Evolutionary conservation across 306 rosid genomes (phyloP).

Genomic region (Clitoria ternatea): DNA sequence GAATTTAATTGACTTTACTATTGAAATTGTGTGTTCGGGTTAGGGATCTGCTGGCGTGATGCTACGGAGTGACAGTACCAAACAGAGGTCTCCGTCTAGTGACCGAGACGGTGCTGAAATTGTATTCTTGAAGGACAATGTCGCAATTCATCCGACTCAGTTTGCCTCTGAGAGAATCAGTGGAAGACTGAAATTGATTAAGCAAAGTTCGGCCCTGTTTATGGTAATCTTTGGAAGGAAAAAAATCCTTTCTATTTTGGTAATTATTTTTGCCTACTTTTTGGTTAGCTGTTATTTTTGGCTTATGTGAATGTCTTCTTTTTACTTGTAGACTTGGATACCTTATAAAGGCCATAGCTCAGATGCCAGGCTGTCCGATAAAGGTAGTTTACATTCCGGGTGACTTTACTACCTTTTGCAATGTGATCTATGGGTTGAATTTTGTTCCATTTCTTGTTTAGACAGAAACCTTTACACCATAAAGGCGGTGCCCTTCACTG

Average conservation of each 20-base stretch:
- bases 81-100: constrained; percentile 63
- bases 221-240: constrained; percentile 54
- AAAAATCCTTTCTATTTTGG: too few relatives aligned
- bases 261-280: neutral
- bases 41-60: constrained; percentile 71
- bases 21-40: constrained; percentile 12
- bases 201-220: constrained; percentile 69
- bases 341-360: constrained; percentile 71
- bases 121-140: constrained; percentile 77
- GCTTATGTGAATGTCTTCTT: neutral
- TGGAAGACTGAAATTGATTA: constrained; percentile 78
- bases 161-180: constrained; percentile 77
- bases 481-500: constrained; percentile 71
- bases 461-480: constrained; percentile 87
- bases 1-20: neutral
- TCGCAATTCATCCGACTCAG: constrained; percentile 94
- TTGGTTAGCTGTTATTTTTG: neutral
- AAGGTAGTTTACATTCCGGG: constrained; percentile 47
- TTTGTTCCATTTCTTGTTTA: constrained; percentile 37
- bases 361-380: constrained; percentile 69
- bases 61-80: constrained; percentile 59
- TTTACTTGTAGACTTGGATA: constrained; percentile 74
- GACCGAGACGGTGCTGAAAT: constrained; percentile 69
- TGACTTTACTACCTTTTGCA: neutral
- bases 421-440: constrained; percentile 8